Evolutionary conservation across 352 stramenopile genomes (phyloP), one percentile per base, ranked within the genome.

Genomic region (Saprolegnia diclina): DNA sequence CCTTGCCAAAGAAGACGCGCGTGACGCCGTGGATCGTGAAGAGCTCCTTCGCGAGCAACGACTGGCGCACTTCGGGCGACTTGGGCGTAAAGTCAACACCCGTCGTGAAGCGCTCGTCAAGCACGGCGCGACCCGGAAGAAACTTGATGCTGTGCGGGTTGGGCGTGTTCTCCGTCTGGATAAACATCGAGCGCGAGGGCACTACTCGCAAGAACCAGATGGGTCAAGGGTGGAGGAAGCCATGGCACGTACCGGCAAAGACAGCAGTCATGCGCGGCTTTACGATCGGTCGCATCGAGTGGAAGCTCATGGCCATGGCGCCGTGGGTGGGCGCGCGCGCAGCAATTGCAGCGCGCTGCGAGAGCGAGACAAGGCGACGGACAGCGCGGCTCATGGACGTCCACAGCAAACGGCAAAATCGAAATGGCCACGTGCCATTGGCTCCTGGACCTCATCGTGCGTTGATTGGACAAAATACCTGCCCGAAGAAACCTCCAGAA

Each of bases 61-160:
- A 99, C 56, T 90, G 89, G 32, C 89, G 77, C 61, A 98, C 81
- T 55, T 97, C 89, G 40, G 93, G 79, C 65, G 90, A 89, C 5
- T 71, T 76, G 35, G 83, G 85, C 55, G 82, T 92, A 56, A 97
- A 96, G 73, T 96, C 84, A 65, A 94, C 81, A 52, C 87, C 85
- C n/a, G 87, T 93, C 42, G 85, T 83, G 74, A 93, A 95, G 70
- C 85, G 83, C 5, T 96, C 87, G 59, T 97, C 85, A 55, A 99
- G 81, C 45, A 98, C 89, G 3, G 78, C 72, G 62, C 85, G 81
- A 26, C 91, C 92, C 5, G 97, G 97, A 22, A 99, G 74, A 76
- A 99, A 99, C 81, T 99, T 99, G 73, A 99, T 79, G 71, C 87
- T 97, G 76, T 96, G 89, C 53, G 97, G 97, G 81, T 99, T 99